A percentile compares a stretch with the other conserved stretches of the same genome.
phyloP scores from a whole-genome alignment of 2,329 filamentous ascomycete species.

The Cercospora sojina region DNA sequence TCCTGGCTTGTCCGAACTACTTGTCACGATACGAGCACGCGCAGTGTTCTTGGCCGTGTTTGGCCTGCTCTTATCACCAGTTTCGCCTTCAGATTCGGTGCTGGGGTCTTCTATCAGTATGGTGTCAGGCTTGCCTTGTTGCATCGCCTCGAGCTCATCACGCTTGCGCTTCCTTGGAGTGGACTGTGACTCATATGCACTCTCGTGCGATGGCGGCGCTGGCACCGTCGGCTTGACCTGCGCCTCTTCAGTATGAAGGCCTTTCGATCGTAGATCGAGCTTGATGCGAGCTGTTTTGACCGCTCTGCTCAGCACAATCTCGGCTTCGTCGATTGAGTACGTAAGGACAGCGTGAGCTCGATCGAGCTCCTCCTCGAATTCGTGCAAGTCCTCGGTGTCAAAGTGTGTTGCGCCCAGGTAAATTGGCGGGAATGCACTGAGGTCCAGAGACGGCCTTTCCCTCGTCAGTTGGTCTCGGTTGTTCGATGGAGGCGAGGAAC shows the following conservation, averaged over 20 bases:
- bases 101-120: conserved; percentile 34
- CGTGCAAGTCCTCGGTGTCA: conserved; percentile 59
- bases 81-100: conserved; percentile 40
- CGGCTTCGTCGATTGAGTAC: conserved; percentile 69
- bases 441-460: conserved; percentile 36
- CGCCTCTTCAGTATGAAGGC: conserved; percentile 52
- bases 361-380: conserved; percentile 63
- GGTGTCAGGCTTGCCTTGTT: conserved; percentile 11
- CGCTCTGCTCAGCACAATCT: conserved; percentile 72
- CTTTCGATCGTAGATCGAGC: conserved; percentile 72
- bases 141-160: conserved; percentile 4
- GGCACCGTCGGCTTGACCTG: not conserved
- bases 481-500: conserved; percentile 6
- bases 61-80: not conserved
- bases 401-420: conserved; percentile 74
- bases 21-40: not conserved
- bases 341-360: conserved; percentile 60
- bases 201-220: not conserved
- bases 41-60: not conserved
- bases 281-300: conserved; percentile 67
- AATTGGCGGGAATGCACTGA: conserved; percentile 59
- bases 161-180: conserved; percentile 16
- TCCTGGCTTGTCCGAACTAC: not conserved
- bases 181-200: not conserved
- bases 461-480: not conserved